These are phyloP conservation scores for Scheffersomyces ergatensis DNA, from an alignment of 805 yeast genomes.

Conservation along the genomic window DNA sequence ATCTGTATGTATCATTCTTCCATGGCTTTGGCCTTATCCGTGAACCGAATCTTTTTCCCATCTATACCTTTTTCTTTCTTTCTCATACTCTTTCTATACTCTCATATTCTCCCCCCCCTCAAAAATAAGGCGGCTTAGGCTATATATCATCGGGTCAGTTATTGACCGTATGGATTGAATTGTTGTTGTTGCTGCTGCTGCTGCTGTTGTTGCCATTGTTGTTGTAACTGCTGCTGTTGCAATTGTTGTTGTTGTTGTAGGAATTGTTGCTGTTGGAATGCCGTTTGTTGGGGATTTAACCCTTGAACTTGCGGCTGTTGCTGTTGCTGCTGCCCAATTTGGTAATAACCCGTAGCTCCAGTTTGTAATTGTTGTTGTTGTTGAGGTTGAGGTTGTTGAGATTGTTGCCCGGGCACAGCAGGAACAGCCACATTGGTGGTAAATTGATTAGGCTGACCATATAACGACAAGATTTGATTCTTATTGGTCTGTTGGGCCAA, in stretches of 20 bases:
- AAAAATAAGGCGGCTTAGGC: too few relatives aligned
- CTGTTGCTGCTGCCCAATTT: conserved; percentile 4
- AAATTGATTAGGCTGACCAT: conserved; percentile 34
- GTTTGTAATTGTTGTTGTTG: conserved; percentile 8
- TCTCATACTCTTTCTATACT: too few relatives aligned
- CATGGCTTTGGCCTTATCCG: too few relatives aligned
- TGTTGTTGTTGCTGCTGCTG: conserved; percentile 4
- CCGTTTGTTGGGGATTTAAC: conserved; percentile 9
- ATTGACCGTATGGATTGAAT: conserved; percentile 9
- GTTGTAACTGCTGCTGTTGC: conserved; percentile 7
- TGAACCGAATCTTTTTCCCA: too few relatives aligned
- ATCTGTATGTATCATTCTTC: too few relatives aligned
- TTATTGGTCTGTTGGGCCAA: conserved; percentile 36
- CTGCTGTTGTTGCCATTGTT: conserved; percentile 3
- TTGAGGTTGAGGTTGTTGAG: conserved; percentile 8
- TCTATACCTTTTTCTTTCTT: too few relatives aligned
- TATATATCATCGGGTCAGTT: too few relatives aligned
- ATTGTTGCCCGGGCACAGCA: conserved; percentile 8
- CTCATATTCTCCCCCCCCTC: too few relatives aligned
- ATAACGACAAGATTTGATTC: conserved; percentile 39
- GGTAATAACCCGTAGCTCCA: too few relatives aligned
- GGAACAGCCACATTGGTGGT: conserved; percentile 26
- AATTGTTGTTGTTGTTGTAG: conserved; percentile 10
- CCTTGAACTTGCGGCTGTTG: conserved; percentile 9
- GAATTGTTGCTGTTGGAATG: conserved; percentile 9